Percentiles rank a stretch among this genome's conserved stretches.
Conservation (phyloP, 2,329 filamentous ascomycete species). For the Pseudogymnoascus sp. region DNA sequence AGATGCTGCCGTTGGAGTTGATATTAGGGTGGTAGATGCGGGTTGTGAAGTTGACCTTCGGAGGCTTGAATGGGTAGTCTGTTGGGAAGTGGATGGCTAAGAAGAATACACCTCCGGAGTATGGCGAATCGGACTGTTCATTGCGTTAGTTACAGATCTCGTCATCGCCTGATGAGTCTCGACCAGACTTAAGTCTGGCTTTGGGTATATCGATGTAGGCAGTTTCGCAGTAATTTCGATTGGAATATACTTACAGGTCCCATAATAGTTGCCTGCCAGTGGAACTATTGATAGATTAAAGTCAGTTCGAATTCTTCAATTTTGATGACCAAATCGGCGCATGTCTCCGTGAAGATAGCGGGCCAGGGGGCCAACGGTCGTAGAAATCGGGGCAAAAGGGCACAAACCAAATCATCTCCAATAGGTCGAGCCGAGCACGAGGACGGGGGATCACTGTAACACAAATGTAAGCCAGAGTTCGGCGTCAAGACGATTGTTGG, state of each 20-base stretch:
- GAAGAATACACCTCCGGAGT: slow-evolving; percentile 98
- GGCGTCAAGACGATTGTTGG: background rate
- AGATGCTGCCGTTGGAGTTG: slow-evolving; percentile 99
- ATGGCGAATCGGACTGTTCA: slow-evolving; percentile 81
- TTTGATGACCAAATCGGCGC: slow-evolving; percentile 6
- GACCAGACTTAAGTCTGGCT: background rate
- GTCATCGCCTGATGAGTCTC: background rate
- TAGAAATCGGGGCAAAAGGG: background rate
- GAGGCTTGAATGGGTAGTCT: slow-evolving; percentile 99
- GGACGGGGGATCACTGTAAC: slow-evolving; percentile 83
- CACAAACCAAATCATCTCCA: slow-evolving; percentile 92
- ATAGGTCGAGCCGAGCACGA: slow-evolving; percentile 97
- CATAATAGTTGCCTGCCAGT: slow-evolving; percentile 99
- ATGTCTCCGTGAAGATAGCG: background rate
- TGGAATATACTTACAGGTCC: slow-evolving; percentile 70
- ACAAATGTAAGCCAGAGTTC: slow-evolving; percentile 18
- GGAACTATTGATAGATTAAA: slow-evolving; percentile 58
- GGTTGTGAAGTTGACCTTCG: slow-evolving; percentile 99
- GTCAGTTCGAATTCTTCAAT: slow-evolving; percentile 28
- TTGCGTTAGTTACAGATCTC: slow-evolving; percentile 19
- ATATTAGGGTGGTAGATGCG: slow-evolving; percentile 99
- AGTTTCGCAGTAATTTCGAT: slow-evolving; percentile 17
- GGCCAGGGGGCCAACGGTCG: slow-evolving; percentile 2
- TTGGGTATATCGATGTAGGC: background rate
- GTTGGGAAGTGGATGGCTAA: slow-evolving; percentile 98